These are phyloP conservation scores for Hydnum rufescens DNA, from an alignment of 768 basidiomycete species.

Conservation along the genomic window DNA sequence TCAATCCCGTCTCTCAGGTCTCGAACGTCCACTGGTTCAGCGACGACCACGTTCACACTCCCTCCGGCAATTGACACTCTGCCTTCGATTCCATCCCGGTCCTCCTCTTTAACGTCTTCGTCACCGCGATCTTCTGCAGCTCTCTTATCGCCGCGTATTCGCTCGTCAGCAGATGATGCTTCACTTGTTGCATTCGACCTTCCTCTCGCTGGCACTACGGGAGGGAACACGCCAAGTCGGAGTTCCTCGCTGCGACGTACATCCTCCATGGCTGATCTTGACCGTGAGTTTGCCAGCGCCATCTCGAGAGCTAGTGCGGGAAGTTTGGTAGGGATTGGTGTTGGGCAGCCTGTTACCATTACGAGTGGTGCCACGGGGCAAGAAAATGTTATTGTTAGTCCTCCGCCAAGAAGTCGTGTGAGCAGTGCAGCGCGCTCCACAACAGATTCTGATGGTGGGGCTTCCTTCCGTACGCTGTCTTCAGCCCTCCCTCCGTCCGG, in stretches of 20 bases:
- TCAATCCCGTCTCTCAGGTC: slow-evolving; percentile 36
- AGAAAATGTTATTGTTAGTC: slow-evolving; percentile 25
- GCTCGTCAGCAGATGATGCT: slow-evolving; percentile 56
- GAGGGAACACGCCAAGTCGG: slow-evolving; percentile 28
- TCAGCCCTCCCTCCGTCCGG: background rate
- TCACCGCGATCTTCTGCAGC: slow-evolving; percentile 12
- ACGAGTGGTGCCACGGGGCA: slow-evolving; percentile 35
- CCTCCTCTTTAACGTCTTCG: slow-evolving; percentile 16
- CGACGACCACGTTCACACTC: slow-evolving; percentile 6
- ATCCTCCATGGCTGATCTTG: slow-evolving; percentile 64
- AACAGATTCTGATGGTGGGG: background rate
- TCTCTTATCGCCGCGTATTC: slow-evolving; percentile 13
- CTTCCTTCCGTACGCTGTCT: background rate
- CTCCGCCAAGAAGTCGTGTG: slow-evolving; percentile 19
- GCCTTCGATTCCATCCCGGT: slow-evolving; percentile 10
- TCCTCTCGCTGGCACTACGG: slow-evolving; percentile 50
- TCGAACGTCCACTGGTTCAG: slow-evolving; percentile 6
- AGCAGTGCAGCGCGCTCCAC: background rate
- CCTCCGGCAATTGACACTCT: slow-evolving; percentile 3
- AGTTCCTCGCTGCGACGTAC: slow-evolving; percentile 39
- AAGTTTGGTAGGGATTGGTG: slow-evolving; percentile 17
- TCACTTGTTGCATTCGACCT: slow-evolving; percentile 46
- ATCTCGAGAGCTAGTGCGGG: background rate
- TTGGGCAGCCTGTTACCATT: slow-evolving; percentile 48
- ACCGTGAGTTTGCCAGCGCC: slow-evolving; percentile 26